These are phyloP conservation scores for Prunus davidiana DNA, from an alignment of 306 rosid species.

Conservation along the genomic window DNA sequence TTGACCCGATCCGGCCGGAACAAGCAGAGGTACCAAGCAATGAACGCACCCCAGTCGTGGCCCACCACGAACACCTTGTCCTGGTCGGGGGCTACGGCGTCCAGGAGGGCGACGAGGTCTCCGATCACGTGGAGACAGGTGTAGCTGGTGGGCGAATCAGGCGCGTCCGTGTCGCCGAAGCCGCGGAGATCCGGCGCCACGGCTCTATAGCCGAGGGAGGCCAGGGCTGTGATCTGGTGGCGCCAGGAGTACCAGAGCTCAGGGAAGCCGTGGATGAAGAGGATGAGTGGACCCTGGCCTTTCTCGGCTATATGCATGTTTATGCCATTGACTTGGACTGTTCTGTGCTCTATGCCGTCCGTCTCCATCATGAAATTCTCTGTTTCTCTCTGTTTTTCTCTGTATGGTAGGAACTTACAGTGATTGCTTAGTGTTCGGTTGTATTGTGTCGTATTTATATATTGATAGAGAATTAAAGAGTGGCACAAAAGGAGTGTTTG, in stretches of 20 bases:
- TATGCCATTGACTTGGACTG: constrained; percentile 57
- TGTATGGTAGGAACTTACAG: neutral
- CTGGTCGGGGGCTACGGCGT: constrained; percentile 33
- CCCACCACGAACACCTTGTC: constrained; percentile 81
- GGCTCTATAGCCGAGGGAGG: constrained; percentile 63
- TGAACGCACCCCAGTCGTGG: constrained; percentile 84
- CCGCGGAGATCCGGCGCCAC: constrained; percentile 84
- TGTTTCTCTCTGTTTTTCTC: neutral
- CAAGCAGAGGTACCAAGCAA: constrained; percentile 62
- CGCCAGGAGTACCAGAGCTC: constrained; percentile 84
- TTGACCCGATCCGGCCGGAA: constrained; percentile 61
- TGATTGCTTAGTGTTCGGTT: no score
- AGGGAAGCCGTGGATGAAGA: constrained; percentile 85
- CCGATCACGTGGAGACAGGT: constrained; percentile 60
- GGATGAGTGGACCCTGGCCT: constrained; percentile 67
- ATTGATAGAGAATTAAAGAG: no score
- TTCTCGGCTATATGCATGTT: constrained; percentile 76
- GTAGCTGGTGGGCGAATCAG: constrained; percentile 31
- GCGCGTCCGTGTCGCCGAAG: constrained; percentile 63
- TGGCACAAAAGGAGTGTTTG: no score
- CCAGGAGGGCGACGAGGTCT: constrained; percentile 56
- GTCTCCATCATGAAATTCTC: constrained; percentile 3
- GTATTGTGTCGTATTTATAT: no score
- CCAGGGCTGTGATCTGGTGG: constrained; percentile 64
- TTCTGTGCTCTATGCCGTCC: constrained; percentile 55